Conservation (phyloP, 2,329 filamentous ascomycete genomes). For the Claviceps sp. region DNA sequence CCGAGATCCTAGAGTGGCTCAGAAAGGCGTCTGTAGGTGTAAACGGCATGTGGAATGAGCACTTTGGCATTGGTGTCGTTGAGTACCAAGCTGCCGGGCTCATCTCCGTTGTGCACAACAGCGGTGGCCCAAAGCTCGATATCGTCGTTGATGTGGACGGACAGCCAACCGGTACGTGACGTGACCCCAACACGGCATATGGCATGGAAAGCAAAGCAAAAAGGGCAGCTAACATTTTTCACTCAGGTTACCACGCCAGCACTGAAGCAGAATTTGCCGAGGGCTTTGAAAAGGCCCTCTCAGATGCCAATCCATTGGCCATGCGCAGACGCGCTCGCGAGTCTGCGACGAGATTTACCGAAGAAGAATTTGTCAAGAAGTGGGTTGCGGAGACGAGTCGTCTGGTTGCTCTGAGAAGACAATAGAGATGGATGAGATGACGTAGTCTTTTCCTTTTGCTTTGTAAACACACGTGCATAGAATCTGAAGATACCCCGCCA, state of each 20-base stretch:
- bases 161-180: conserved; percentile 53
- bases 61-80: conserved; percentile 96
- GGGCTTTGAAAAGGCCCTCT: conserved; percentile 65
- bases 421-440: conserved; percentile 9
- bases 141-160: conserved; percentile 78
- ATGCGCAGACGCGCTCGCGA: conserved; percentile 64
- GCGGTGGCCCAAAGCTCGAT: conserved; percentile 82
- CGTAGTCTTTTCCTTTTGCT: conserved; percentile 4
- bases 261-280: conserved; percentile 67
- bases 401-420: conserved; percentile 40
- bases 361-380: conserved; percentile 66
- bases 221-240: background rate
- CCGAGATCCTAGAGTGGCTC: conserved; percentile 70
- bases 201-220: background rate
- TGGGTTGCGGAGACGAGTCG: conserved; percentile 67
- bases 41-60: conserved; percentile 99
- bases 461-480: conserved; percentile 11
- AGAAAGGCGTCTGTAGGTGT: conserved; percentile 69
- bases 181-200: background rate
- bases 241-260: conserved; percentile 67
- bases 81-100: conserved; percentile 95
- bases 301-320: conserved; percentile 55
- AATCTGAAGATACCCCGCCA: conserved; percentile 22
- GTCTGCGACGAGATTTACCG: conserved; percentile 75
- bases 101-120: conserved; percentile 85